Evolutionary conservation across 2,329 filamentous ascomycete genomes (phyloP).

Genomic region (Colletotrichum siamense): DNA sequence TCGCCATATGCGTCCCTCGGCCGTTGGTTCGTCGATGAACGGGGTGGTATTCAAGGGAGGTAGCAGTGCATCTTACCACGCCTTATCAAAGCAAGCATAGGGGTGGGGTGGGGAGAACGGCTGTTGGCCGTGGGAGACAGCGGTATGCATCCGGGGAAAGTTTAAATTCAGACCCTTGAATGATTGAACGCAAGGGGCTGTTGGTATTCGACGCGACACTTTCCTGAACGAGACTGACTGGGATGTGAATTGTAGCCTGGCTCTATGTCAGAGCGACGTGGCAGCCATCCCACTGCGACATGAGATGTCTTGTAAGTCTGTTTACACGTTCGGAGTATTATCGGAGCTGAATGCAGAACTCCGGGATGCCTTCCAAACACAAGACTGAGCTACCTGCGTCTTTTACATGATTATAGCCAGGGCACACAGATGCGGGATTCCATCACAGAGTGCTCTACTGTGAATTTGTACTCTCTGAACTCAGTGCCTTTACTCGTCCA

Average conservation of each 20-base stretch:
- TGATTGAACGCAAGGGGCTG: not conserved
- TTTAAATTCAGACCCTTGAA: not conserved
- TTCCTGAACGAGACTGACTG: not conserved
- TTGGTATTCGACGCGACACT: not conserved
- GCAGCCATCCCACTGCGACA: not conserved
- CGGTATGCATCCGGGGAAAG: not conserved
- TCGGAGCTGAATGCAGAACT: not conserved
- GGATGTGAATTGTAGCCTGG: not conserved
- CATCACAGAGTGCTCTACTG: not conserved
- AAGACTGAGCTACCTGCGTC: not conserved
- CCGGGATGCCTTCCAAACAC: not conserved
- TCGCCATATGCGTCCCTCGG: not conserved
- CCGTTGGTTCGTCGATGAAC: not conserved
- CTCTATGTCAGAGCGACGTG: not conserved
- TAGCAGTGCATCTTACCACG: not conserved
- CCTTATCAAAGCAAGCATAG: not conserved
- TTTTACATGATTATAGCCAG: not conserved
- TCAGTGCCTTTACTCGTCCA: not conserved
- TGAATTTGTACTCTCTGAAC: rapidly evolving
- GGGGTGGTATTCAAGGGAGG: not conserved
- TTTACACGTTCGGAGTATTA: not conserved
- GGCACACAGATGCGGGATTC: not conserved
- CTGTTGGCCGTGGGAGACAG: not conserved
- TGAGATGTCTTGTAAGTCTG: not conserved
- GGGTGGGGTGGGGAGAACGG: not conserved